These are phyloP conservation scores for Kodamaea restingae DNA, from an alignment of 805 yeast species.

Conservation along the genomic window DNA sequence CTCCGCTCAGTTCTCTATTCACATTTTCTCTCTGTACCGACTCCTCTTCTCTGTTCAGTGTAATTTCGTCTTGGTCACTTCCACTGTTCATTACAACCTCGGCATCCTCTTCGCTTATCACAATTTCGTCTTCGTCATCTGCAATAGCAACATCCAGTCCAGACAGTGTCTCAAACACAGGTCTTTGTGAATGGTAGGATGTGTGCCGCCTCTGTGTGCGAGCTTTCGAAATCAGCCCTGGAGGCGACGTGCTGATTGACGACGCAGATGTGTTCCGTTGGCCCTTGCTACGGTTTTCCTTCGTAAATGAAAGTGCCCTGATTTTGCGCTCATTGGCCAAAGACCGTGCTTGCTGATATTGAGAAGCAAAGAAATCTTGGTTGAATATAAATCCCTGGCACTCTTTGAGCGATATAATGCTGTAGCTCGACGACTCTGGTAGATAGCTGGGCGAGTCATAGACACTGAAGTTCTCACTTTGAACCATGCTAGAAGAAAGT, in stretches of 20 bases:
- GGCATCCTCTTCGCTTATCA: too few relatives aligned
- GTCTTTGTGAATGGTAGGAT: constrained; percentile 24
- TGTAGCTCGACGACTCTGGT: constrained; percentile 23
- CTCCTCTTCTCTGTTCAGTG: too few relatives aligned
- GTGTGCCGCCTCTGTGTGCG: constrained; percentile 26
- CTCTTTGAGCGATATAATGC: constrained; percentile 48
- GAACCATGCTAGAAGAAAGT: constrained; percentile 53
- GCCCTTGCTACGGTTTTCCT: constrained; percentile 7
- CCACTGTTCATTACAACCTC: too few relatives aligned
- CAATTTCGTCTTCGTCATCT: constrained; percentile 8
- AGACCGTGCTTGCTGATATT: constrained; percentile 54
- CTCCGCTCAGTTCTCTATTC: too few relatives aligned
- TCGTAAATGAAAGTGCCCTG: constrained; percentile 21
- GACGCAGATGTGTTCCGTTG: constrained; percentile 4
- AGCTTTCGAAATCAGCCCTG: neutral
- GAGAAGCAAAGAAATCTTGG: constrained; percentile 71
- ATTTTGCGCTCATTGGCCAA: constrained; percentile 30
- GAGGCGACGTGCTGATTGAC: neutral
- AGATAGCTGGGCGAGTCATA: constrained; percentile 44
- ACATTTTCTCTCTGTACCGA: too few relatives aligned
- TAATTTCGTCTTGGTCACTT: too few relatives aligned
- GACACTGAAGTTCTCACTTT: constrained; percentile 50
- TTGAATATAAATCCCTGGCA: constrained; percentile 76
- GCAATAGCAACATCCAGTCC: constrained; percentile 12
- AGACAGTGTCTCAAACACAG: constrained; percentile 14